Conservation (phyloP, 768 basidiomycete species). For the Leucosporidium yakuticum region DNA sequence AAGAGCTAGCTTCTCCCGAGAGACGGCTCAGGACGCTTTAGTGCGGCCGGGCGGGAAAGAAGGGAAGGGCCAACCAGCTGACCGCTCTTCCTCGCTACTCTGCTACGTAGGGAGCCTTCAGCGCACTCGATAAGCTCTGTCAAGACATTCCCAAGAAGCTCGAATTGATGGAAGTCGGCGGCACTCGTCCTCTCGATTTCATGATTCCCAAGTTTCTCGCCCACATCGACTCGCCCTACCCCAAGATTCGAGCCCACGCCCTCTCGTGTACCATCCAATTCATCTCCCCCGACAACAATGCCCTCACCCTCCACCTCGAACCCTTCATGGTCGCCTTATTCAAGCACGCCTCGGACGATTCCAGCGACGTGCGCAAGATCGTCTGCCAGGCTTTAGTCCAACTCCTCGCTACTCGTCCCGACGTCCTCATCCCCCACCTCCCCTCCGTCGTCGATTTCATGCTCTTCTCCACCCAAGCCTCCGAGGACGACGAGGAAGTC, state of each 20-base stretch:
- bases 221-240: constrained; percentile 72
- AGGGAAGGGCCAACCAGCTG: background rate
- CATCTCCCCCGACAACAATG: constrained; percentile 60
- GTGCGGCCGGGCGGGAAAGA: background rate
- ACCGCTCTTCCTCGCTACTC: constrained; percentile 21
- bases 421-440: constrained; percentile 96
- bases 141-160: constrained; percentile 89
- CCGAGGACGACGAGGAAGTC: constrained; percentile 73
- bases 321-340: constrained; percentile 87
- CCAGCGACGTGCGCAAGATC: constrained; percentile 84
- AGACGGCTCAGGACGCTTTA: background rate
- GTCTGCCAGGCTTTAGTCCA: constrained; percentile 94
- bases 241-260: constrained; percentile 88
- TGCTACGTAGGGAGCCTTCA: constrained; percentile 69
- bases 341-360: constrained; percentile 89
- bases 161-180: constrained; percentile 86
- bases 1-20: background rate
- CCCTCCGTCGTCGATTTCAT: constrained; percentile 94
- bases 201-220: constrained; percentile 93
- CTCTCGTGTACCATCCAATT: constrained; percentile 93
- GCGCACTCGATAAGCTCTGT: constrained; percentile 88
- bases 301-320: constrained; percentile 86
- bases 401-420: constrained; percentile 84
- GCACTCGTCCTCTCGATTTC: constrained; percentile 85
- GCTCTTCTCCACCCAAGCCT: constrained; percentile 82